phyloP scores from a whole-genome alignment of 164 flowering plant genomes.

The Cinnamomum micranthum region DNA sequence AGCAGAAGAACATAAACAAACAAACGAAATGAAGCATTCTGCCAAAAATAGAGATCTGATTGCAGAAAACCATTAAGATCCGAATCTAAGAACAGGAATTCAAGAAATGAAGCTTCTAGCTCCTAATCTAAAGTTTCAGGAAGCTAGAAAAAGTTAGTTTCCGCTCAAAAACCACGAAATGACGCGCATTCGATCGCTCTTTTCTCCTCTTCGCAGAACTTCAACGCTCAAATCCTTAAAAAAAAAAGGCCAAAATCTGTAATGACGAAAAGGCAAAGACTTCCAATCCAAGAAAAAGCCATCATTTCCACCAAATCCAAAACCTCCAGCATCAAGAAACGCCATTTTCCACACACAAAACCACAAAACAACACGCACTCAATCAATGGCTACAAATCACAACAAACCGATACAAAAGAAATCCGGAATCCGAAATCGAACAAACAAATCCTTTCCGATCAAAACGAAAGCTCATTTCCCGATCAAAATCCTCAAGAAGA shows the following conservation, averaged over 20 bases:
- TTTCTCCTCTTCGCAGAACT: neutral
- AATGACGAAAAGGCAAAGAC: neutral
- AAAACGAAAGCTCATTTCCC: neutral
- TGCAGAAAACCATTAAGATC: neutral
- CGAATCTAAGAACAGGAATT: neutral
- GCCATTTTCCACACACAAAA: neutral
- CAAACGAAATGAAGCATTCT: no score
- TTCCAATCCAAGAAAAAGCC: neutral
- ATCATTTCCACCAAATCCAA: neutral
- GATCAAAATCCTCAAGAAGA: neutral
- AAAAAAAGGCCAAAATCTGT: no score
- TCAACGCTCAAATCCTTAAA: no score
- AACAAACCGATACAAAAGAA: neutral
- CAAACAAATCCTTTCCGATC: neutral
- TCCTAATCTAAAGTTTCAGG: neutral
- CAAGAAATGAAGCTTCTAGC: neutral
- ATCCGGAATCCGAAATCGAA: neutral
- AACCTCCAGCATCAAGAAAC: neutral
- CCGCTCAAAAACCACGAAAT: constrained; percentile 1
- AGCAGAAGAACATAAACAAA: no score
- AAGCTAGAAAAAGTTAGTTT: neutral
- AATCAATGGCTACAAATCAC: neutral
- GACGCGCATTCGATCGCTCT: neutral
- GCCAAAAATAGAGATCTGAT: neutral
- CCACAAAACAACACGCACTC: neutral